Base-by-base conservation (phyloP, 148 eudicot species). In the Persicaria tinctoria region DNA sequence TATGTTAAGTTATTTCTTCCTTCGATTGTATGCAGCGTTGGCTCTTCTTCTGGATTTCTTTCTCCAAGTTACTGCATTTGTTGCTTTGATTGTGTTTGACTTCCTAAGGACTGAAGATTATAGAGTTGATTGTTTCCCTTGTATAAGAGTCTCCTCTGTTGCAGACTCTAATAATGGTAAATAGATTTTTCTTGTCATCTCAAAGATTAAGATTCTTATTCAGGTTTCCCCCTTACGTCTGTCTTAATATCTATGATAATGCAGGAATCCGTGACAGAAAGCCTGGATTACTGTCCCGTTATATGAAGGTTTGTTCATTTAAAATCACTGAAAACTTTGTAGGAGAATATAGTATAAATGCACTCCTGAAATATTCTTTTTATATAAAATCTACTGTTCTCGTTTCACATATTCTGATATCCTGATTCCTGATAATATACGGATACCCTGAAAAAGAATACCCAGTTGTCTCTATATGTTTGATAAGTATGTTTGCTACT, bases 11-110 rank as follows among this genome's bases (percentile, higher is more conserved):
- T 82, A 51, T 76, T 79, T 73, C 68, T 82, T 76, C 7, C 54
- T 50, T 71, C 32, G 14, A 6, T 71, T 47, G 10, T 71, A 47
- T 80, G 78, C 94, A 92, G 99, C 99, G 44, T 80, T 96, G 84
- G 99, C 97, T 78, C 89, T 96, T 81, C 85, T 92, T 48, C 81
- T 96, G 88, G 97, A 96, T 82, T 96, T 96, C 80, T 89, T 96
- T 79, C 86, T 96, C 78, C 99, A 96, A 89, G 90, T 96, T 74
- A 96, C 99, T 78, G 97, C 97, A 68, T 96, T 96, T 85, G 99
- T 96, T 77, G 97, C 99, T 20, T 84, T 96, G 78, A 96, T 96
- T 74, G 88, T 83, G 76, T 88, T 92, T 70, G 99, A 96, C 88
- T 92, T 91, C 82, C 75, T 78, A 81, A 90, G 99, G 87, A 89